Evolutionary conservation across 2,329 filamentous ascomycete species (phyloP).

Genomic region (Colletotrichum echinochloae): DNA sequence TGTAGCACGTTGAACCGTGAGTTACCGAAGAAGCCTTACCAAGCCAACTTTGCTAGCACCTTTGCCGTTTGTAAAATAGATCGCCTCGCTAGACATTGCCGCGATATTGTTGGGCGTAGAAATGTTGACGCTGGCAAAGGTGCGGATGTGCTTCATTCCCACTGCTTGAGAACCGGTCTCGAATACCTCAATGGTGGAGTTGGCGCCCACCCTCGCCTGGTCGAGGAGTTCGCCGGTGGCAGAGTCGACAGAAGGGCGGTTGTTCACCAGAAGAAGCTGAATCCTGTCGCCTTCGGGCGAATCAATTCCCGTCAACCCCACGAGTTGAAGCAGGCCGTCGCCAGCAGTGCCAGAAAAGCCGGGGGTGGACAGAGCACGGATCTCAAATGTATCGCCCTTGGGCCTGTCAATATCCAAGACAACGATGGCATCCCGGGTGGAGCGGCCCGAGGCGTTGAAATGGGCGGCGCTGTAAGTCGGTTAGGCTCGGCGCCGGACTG

Average conservation of each 20-base stretch:
- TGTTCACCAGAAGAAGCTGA: constrained; percentile 45
- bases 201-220: constrained; percentile 72
- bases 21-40: constrained; percentile 23
- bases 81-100: constrained; percentile 39
- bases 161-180: constrained; percentile 38
- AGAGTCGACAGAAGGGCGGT: constrained; percentile 45
- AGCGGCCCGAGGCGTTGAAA: constrained; percentile 47
- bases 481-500: constrained; percentile 10
- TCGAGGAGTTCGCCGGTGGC: constrained; percentile 59
- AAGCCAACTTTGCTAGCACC: constrained; percentile 42
- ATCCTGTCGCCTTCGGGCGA: constrained; percentile 34
- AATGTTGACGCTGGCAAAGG: constrained; percentile 42
- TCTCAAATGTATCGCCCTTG: constrained; percentile 38
- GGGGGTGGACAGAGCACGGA: constrained; percentile 44
- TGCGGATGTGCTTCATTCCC: constrained; percentile 44
- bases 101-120: constrained; percentile 46
- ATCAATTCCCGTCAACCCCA: constrained; percentile 49
- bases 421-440: constrained; percentile 48
- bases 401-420: constrained; percentile 50
- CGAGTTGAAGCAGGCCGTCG: constrained; percentile 48
- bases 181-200: constrained; percentile 65
- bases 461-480: constrained; percentile 16
- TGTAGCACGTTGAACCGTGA: background rate
- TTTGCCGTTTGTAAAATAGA: constrained; percentile 46
- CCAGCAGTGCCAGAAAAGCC: constrained; percentile 48